Evolutionary conservation across 2,329 filamentous ascomycete species (phyloP), one percentile per base, ranked within the genome.

Genomic region (Karstenula rhodostoma): DNA sequence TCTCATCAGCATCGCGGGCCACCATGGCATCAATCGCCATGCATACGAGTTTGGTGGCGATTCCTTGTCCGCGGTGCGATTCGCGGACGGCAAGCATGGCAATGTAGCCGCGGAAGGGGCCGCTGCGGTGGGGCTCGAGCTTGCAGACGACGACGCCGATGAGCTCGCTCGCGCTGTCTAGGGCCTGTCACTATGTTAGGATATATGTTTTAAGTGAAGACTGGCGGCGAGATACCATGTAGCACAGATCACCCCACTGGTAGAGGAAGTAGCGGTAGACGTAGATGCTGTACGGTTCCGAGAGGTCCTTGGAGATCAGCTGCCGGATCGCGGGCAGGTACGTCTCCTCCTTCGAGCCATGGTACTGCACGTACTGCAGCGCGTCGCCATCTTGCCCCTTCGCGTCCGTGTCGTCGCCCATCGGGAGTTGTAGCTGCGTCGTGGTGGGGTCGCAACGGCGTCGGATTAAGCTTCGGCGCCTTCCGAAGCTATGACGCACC

Each of bases 211-310:
- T 47, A 33, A 48, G 2, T 19, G 25, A 37, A 35, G 23, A 25
- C 29, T 6, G 29, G 29, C 8, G 29, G 7, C 4, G 17, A 47
- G 17, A 19, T 80, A 94, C 93, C 89, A 98, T 92, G 79, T 93
- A 98, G 79, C 95, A 99, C n/a, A 99, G 82, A 74, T 98, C 90
- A 5, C 92, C 91, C 95, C 95, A 99, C 85, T 98, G 93, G 75
- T 96, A 97, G 19, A 99, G 83, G 72, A 99, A 99, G 78, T 99
- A 99, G 33, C 95, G 89, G 79, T 98, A 99, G 60, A 99, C 95
- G 81, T 99, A 99, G 76, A 99, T 98, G 80, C 94, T 98, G 78
- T 99, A 99, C 1, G 95, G 95, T 78, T 99, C 95, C 69, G 94
- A 98, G 52, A 99, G 85, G 76, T 98, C 95, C 73, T 94, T 96